Base-by-base conservation (phyloP, 192 early-diverging fungal species). In the Linnemannia hyalina region DNA sequence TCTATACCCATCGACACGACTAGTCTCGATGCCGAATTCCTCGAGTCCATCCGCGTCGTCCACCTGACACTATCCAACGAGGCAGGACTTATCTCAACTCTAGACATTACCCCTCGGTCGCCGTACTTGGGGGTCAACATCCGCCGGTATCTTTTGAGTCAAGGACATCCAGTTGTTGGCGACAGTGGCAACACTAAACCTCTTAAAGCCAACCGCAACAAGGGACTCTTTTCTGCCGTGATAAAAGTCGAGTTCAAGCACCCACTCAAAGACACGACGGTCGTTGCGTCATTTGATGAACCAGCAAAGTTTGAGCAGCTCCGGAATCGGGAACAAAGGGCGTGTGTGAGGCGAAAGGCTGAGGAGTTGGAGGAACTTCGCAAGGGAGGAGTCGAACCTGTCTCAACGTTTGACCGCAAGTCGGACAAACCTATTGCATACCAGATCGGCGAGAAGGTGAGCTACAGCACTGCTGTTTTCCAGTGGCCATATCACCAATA, bases 271-370 rank as follows among this genome's bases (percentile, higher is more conserved):
- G 57, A 52, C 3, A 72, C n/a, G 20, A 8, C 9, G 1, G 68
- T 94, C 11, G 15, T 35, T 6, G 81, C 91, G 0, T 38, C 47
- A 22, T 70, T 79, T 16, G 88, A 80, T 10, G 89, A 90, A 57
- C 93, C 94, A 49, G 79, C 72, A 4, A 95, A 95, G 76, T 88
- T 95, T 46, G 82, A 87, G 29, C 83, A 90, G 18, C 87, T 94
- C 41, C 87, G 92, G 55, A 85, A 83, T 32, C 90, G 94, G 26
- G 94, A 95, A 72, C 80, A 88, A 11, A 90, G 80, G 76, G 93
- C 94, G 52, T 91, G 80, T 78, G 76, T 76, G 26, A 88, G 85
- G 23, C 80, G 88, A 23, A 75, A 83, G 57, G 77, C 88, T 3
- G 80, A 82, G 8, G 89, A 89, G 29, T 80, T 60, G 0, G 88